These are phyloP conservation scores for Blakeslea trispora DNA, from an alignment of 371 early-diverging fungal species.

Conservation along the genomic window DNA sequence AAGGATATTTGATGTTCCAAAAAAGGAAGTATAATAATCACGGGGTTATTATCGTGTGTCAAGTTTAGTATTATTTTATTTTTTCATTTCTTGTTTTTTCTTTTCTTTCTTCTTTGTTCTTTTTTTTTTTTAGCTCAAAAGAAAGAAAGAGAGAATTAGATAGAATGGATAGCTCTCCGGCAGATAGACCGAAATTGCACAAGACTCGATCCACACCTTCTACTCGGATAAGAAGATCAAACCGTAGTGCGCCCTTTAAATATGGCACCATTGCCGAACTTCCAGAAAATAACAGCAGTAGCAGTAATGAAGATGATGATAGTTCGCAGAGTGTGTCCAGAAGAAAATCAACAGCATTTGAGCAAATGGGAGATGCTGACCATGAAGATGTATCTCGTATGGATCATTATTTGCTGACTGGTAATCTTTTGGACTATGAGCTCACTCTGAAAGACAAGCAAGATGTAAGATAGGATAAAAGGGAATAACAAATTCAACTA, in stretches of 20 bases:
- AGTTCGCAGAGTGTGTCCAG: constrained; percentile 7
- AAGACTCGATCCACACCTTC: constrained; percentile 21
- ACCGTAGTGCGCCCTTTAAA: constrained; percentile 21
- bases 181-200: constrained; percentile 18
- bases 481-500: neutral
- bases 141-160: neutral
- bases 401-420: neutral
- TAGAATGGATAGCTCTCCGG: neutral
- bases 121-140: neutral
- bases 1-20: too few relatives aligned
- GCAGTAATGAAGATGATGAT: constrained; percentile 3
- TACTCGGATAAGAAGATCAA: constrained; percentile 6
- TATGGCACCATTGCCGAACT: constrained; percentile 28
- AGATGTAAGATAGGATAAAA: constrained; percentile 46
- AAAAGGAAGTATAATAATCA: too few relatives aligned
- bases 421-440: constrained; percentile 39
- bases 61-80: too few relatives aligned
- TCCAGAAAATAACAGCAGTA: neutral
- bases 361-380: neutral
- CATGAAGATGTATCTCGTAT: neutral
- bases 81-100: too few relatives aligned
- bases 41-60: too few relatives aligned
- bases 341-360: constrained; percentile 19
- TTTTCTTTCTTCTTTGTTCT: neutral
- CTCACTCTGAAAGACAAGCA: constrained; percentile 68